Evolutionary conservation across 1,284 basidiomycete species (phyloP).

Genomic region (Taiwanofungus camphoratus): DNA sequence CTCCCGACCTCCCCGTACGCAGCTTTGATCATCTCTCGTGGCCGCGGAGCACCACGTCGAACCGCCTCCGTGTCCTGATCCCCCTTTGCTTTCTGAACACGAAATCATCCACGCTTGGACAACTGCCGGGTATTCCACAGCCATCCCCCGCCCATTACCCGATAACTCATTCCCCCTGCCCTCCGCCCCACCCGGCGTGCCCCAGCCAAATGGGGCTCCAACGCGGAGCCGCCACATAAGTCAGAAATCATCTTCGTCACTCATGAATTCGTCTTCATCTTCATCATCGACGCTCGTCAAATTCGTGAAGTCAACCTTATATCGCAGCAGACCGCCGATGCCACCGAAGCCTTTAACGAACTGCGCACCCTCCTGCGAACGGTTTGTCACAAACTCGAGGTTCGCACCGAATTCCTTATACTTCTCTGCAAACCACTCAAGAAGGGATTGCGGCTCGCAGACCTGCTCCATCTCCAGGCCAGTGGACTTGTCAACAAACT

Average conservation of each 20-base stretch:
- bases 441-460: constrained; percentile 73
- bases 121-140: no score
- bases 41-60: no score
- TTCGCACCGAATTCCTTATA: constrained; percentile 97
- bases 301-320: constrained; percentile 92
- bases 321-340: constrained; percentile 90
- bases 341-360: constrained; percentile 99
- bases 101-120: neutral
- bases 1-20: no score
- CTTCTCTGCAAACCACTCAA: constrained; percentile 99
- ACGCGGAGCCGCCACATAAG: constrained; percentile 70
- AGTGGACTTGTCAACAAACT: constrained; percentile 94
- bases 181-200: constrained; percentile 55
- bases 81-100: neutral
- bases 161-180: constrained; percentile 27
- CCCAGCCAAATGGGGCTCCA: constrained; percentile 59
- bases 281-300: constrained; percentile 70
- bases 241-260: constrained; percentile 80
- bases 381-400: constrained; percentile 85
- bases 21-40: no score
- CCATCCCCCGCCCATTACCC: no score
- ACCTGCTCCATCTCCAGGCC: constrained; percentile 93
- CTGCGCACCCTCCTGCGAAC: constrained; percentile 96
- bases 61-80: neutral
- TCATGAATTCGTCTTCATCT: constrained; percentile 73